Conservation (phyloP, 202 grass and related monocot species). For the Bolboschoenoplectus hybrid region DNA sequence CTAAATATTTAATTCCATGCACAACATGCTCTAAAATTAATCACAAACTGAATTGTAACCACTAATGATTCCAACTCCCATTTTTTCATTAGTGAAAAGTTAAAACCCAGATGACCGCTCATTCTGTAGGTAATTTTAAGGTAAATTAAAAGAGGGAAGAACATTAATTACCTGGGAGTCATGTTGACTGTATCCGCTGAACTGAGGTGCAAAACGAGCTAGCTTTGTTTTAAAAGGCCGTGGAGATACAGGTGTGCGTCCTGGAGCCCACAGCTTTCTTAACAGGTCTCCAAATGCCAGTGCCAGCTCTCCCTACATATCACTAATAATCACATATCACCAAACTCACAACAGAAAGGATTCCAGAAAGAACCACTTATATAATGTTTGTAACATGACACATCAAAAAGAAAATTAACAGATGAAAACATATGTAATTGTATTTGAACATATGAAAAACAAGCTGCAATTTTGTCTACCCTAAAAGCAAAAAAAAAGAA, state of each 20-base stretch:
- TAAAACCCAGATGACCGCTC: background rate
- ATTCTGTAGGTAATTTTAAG: background rate
- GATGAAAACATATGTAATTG: background rate
- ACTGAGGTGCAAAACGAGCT: constrained; percentile 93
- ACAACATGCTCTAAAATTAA: background rate
- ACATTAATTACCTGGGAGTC: constrained; percentile 86
- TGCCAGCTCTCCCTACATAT: constrained; percentile 98
- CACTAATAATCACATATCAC: constrained; percentile 82
- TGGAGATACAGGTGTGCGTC: constrained; percentile 80
- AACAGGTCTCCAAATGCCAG: constrained; percentile 96
- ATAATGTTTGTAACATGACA: background rate
- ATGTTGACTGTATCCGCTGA: constrained; percentile 97
- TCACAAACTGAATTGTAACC: constrained; percentile 17
- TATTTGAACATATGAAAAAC: background rate
- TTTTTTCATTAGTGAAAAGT: background rate
- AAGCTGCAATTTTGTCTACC: background rate
- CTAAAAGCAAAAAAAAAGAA: background rate
- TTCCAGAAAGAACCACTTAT: background rate
- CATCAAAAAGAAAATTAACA: background rate
- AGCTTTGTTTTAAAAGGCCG: constrained; percentile 94
- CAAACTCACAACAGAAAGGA: constrained; percentile 48
- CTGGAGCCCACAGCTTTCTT: constrained; percentile 93
- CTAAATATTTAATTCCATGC: background rate
- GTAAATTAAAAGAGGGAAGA: background rate
- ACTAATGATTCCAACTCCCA: background rate